Evolutionary conservation across 31 red algal species (phyloP).

Genomic region (Asparagopsis taxiformis): DNA sequence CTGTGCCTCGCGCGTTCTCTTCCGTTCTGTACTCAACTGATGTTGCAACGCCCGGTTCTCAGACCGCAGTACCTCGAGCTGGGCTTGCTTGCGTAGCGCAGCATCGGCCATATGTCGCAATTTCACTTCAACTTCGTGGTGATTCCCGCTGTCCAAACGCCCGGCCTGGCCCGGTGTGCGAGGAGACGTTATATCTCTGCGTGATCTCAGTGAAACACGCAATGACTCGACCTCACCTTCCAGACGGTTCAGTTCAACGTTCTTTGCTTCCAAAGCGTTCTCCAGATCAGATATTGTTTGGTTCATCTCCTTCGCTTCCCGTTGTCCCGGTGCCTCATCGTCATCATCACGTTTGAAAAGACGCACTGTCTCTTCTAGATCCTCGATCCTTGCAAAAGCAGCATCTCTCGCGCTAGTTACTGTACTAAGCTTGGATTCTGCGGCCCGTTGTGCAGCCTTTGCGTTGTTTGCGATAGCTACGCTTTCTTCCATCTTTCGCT

Average conservation of each 20-base stretch:
- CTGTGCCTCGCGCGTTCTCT: slow-evolving; percentile 74
- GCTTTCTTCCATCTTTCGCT: slow-evolving; percentile 58
- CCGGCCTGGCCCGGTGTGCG: slow-evolving; percentile 1
- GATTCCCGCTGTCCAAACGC: slow-evolving; percentile 5
- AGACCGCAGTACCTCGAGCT: slow-evolving; percentile 65
- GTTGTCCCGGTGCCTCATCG: slow-evolving; percentile 36
- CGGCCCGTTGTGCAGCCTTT: slow-evolving; percentile 36
- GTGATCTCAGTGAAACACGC: slow-evolving; percentile 21
- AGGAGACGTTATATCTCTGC: slow-evolving; percentile 38
- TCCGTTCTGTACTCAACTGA: slow-evolving; percentile 69
- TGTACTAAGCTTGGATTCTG: slow-evolving; percentile 39
- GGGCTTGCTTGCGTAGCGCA: slow-evolving; percentile 69
- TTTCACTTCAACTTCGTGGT: slow-evolving; percentile 60
- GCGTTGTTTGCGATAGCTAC: slow-evolving; percentile 21
- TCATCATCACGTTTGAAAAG: slow-evolving; percentile 25
- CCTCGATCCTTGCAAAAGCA: slow-evolving; percentile 51
- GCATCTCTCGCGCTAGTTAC: slow-evolving; percentile 53
- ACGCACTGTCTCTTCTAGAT: slow-evolving; percentile 16
- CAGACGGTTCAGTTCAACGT: slow-evolving; percentile 67
- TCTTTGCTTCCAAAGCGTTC: slow-evolving; percentile 71
- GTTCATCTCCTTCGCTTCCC: slow-evolving; percentile 47
- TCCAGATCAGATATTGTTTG: slow-evolving; percentile 67
- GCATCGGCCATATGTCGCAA: slow-evolving; percentile 74
- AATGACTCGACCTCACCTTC: slow-evolving; percentile 60
- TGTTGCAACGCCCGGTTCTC: slow-evolving; percentile 64